Evolutionary conservation across 2,329 filamentous ascomycete species (phyloP).

Genomic region (Cladosporium sphaerospermum): DNA sequence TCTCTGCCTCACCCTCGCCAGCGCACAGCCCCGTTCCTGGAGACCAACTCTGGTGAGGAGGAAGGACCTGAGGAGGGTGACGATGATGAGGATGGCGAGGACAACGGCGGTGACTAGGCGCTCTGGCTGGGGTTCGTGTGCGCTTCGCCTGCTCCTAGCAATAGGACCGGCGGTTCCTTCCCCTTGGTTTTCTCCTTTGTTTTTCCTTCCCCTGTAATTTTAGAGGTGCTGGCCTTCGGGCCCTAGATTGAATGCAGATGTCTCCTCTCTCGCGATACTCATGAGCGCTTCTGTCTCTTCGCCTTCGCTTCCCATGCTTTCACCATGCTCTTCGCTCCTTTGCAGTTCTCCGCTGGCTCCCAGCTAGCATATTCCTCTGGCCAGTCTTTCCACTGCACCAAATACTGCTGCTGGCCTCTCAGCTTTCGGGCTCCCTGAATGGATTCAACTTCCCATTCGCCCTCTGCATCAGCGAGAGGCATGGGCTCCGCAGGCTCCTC

Average conservation of each 20-base stretch:
- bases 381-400: slow-evolving; percentile 2
- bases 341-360: not conserved
- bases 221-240: no score
- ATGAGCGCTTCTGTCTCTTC: not conserved
- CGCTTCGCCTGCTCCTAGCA: no score
- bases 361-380: not conserved
- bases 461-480: not conserved
- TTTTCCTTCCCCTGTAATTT: no score
- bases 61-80: not conserved
- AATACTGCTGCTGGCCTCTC: not conserved
- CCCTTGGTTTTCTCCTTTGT: no score
- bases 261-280: no score
- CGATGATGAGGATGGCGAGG: not conserved
- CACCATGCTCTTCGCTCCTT: not conserved
- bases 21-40: no score
- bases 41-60: no score
- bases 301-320: not conserved
- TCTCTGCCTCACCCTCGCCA: no score
- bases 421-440: not conserved
- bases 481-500: not conserved
- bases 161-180: no score
- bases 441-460: not conserved
- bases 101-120: no score
- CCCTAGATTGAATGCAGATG: no score
- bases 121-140: no score